Base-by-base conservation (phyloP, 2,329 filamentous ascomycete species). In the Chaetomium sp. region DNA sequence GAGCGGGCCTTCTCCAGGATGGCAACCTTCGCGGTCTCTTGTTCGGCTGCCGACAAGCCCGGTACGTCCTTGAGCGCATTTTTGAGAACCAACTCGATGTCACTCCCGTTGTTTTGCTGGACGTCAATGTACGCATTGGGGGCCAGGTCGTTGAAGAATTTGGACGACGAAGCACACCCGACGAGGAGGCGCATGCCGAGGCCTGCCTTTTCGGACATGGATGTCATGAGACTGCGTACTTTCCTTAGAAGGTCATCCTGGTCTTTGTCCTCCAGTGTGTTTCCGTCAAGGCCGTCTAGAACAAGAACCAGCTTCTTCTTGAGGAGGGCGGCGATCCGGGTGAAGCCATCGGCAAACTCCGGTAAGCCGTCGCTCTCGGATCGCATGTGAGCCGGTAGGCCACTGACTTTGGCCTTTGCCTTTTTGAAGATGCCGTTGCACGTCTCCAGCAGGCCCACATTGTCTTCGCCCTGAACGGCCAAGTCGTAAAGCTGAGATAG, bases 351-450 rank as follows among this genome's bases (percentile, higher is more conserved):
- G 2, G 49, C 51, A 57, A 71, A 70, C 16, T 71, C 67, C 0
- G 68, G 67, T 25, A 68, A 19, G n/a, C 47, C 59, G 4, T 50
- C 55, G 51, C 19, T 56, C 16, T 62, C 65, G 2, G 64, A 60
- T 4, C 67, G 65, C 59, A 67, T 63, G 27, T 60, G 57, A 4
- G 49, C 29, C 6, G 61, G 63, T 12, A 62, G 6, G 2, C 19
- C 21, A 12, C n/a, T 35, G 33, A 51, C 45, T 31, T 63, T 62
- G 23, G 42, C 62, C n/a, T 69, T 66, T 1, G 65, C 65, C 35
- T 66, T 67, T 13, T 63, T 65, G 57, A 71, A 71, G 6, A 70
- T 57, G 6, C 55, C 59, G 58, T 69, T 71, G 62, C 69, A 71
- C 0, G 64, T 53, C 59, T 71, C 68, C 13, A 71, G 67, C 1